Evolutionary conservation across 768 basidiomycete species (phyloP).

Genomic region (Coprinopsis sp.): DNA sequence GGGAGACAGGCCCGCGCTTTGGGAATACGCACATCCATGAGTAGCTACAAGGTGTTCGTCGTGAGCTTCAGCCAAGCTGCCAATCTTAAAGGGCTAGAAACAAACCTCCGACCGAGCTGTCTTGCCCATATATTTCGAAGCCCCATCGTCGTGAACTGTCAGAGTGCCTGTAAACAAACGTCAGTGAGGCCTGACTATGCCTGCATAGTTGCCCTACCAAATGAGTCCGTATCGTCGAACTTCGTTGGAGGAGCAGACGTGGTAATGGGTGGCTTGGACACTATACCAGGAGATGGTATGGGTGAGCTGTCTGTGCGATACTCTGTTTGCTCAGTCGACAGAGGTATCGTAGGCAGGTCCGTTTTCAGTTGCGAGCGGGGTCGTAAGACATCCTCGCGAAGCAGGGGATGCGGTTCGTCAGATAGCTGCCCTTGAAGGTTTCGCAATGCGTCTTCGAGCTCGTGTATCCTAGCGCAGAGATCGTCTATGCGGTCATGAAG

Average conservation of each 20-base stretch:
- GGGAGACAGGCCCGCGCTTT: background rate
- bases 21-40: slow-evolving; percentile 45
- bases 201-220: slow-evolving; percentile 20
- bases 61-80: no score
- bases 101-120: slow-evolving; percentile 67
- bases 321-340: no score
- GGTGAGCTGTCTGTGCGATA: no score
- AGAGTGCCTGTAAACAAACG: slow-evolving; percentile 60
- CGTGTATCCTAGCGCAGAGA: slow-evolving; percentile 50
- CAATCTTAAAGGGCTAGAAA: no score
- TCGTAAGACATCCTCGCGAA: slow-evolving; percentile 29
- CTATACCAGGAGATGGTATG: no score
- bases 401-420: slow-evolving; percentile 46
- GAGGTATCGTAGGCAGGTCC: no score
- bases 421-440: slow-evolving; percentile 44
- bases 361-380: no score
- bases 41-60: slow-evolving; percentile 36
- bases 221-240: slow-evolving; percentile 42
- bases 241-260: no score
- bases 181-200: slow-evolving; percentile 11
- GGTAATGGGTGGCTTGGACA: no score
- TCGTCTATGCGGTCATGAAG: slow-evolving; percentile 61
- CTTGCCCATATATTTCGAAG: slow-evolving; percentile 54
- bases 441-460: slow-evolving; percentile 56
- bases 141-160: slow-evolving; percentile 49